Evolutionary conservation across 2,329 filamentous ascomycete species (phyloP).

Genomic region (Fonsecaea nubica): DNA sequence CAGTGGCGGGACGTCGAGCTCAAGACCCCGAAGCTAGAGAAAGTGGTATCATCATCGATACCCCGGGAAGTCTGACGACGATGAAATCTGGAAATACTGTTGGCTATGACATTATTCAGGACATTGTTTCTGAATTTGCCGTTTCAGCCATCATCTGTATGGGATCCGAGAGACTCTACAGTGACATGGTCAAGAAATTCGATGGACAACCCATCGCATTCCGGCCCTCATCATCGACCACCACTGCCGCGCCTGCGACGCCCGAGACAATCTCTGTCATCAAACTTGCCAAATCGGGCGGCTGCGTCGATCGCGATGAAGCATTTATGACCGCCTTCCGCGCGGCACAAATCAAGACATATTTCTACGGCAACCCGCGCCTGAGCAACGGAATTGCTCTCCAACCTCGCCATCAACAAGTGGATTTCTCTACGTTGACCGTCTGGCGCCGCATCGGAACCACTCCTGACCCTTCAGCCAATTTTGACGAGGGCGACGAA

Average conservation of each 20-base stretch:
- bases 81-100: constrained; percentile 56
- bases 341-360: constrained; percentile 82
- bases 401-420: constrained; percentile 84
- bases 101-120: constrained; percentile 77
- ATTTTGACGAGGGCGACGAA: constrained; percentile 41
- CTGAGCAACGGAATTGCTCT: constrained; percentile 67
- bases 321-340: constrained; percentile 74
- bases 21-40: constrained; percentile 74
- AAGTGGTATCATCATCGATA: constrained; percentile 85
- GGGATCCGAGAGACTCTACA: constrained; percentile 77
- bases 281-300: constrained; percentile 81
- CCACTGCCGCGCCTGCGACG: constrained; percentile 39
- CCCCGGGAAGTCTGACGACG: constrained; percentile 71
- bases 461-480: constrained; percentile 26
- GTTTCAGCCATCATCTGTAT: constrained; percentile 84
- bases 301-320: constrained; percentile 78
- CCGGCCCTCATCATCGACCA: constrained; percentile 51
- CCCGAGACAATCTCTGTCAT: constrained; percentile 74
- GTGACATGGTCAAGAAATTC: constrained; percentile 75
- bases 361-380: constrained; percentile 82
- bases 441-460: constrained; percentile 69
- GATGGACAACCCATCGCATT: constrained; percentile 56
- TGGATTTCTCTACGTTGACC: constrained; percentile 75
- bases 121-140: constrained; percentile 74
- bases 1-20: constrained; percentile 76